phyloP scores from a whole-genome alignment of 1,139 yeast species.

The Zygosaccharomyces sapae region DNA sequence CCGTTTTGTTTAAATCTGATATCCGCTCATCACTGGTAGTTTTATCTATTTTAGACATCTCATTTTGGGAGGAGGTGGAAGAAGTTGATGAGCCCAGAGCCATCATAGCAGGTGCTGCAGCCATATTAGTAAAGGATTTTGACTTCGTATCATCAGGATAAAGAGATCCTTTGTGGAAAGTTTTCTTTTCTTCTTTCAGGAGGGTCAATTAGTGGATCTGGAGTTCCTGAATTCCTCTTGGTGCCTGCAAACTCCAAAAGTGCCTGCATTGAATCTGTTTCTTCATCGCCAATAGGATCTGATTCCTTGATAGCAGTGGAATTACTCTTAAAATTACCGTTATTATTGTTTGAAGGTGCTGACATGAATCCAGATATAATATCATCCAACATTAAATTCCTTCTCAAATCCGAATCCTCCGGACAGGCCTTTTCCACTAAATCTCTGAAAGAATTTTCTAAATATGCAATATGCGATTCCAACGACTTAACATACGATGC shows the following conservation, averaged over 20 bases:
- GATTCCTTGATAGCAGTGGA: not conserved
- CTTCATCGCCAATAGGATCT: not conserved
- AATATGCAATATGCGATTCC: conserved; percentile 33
- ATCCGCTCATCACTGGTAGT: conserved; percentile 25
- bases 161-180: conserved; percentile 32
- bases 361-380: conserved; percentile 16
- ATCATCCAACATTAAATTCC: conserved; percentile 25
- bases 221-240: not conserved
- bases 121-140: conserved; percentile 12
- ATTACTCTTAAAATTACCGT: not conserved
- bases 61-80: conserved; percentile 9
- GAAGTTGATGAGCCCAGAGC: conserved; percentile 14
- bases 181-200: conserved; percentile 13
- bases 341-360: not conserved
- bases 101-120: conserved; percentile 11
- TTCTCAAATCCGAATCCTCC: conserved; percentile 17
- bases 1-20: conserved; percentile 33
- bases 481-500: conserved; percentile 45
- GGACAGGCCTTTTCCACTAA: conserved; percentile 24
- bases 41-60: not conserved
- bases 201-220: not conserved
- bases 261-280: not conserved
- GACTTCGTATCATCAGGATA: conserved; percentile 35
- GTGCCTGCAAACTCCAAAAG: conserved; percentile 3
- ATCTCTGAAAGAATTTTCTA: conserved; percentile 29